Evolutionary conservation across 306 rosid species (phyloP).

Genomic region (Abrus precatorius): DNA sequence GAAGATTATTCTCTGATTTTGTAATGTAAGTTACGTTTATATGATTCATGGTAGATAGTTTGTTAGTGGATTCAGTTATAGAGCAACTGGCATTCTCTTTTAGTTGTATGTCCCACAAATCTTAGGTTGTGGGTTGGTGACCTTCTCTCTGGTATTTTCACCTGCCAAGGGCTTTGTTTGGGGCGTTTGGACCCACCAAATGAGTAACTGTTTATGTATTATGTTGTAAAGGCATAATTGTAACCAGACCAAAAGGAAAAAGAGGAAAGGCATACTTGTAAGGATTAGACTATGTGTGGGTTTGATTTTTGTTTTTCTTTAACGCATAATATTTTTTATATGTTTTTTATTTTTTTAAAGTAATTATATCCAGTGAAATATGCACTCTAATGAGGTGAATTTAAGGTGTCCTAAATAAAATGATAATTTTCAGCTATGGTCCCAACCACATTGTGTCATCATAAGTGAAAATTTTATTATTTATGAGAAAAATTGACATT

Average conservation of each 20-base stretch:
- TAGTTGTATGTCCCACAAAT: conserved; percentile 38
- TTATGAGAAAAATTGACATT: too few relatives aligned
- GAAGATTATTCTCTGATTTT: conserved; percentile 9
- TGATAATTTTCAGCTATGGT: too few relatives aligned
- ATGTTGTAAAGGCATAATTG: conserved; percentile 4
- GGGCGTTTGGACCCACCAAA: conserved; percentile 36
- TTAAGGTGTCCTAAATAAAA: too few relatives aligned
- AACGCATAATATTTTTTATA: not conserved
- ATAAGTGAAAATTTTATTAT: too few relatives aligned
- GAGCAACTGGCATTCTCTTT: conserved; percentile 11
- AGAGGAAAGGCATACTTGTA: not conserved
- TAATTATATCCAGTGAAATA: not conserved
- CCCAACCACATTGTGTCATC: too few relatives aligned
- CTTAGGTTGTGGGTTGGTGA: conserved; percentile 16
- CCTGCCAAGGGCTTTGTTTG: conserved; percentile 1
- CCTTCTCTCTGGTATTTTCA: conserved; percentile 23
- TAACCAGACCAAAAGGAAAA: not conserved
- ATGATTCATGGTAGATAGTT: not conserved
- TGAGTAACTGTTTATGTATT: not conserved
- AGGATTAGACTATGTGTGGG: not conserved
- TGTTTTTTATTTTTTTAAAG: not conserved
- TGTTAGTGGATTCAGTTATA: conserved; percentile 29
- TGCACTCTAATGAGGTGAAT: too few relatives aligned
- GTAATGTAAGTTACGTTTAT: not conserved
- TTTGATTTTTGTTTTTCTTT: not conserved